Percentiles rank a stretch among this genome's conserved stretches.
Evolutionary conservation across 176 grass and related monocot species (phyloP).

Genomic region (Pharus latifolius): DNA sequence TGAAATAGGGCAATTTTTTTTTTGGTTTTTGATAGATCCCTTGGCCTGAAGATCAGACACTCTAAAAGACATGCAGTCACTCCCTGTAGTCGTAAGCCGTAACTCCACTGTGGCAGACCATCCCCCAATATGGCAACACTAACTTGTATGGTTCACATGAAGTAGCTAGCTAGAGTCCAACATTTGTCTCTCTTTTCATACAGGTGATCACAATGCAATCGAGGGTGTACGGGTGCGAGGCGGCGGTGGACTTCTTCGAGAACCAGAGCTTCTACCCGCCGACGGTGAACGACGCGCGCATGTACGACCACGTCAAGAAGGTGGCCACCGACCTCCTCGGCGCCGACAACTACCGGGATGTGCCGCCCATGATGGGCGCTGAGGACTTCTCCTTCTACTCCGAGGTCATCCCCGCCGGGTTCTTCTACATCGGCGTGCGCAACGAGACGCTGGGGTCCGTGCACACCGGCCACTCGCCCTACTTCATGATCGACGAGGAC

Average conservation of each 20-base stretch:
- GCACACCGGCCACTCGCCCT: conserved; percentile 50
- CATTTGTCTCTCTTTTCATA: neutral
- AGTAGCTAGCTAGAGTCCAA: no score
- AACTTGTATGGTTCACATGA: no score
- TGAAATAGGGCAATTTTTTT: no score
- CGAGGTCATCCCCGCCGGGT: conserved; percentile 58
- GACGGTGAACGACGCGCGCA: conserved; percentile 65
- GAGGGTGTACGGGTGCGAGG: conserved; percentile 57
- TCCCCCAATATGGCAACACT: no score
- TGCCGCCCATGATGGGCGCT: conserved; percentile 79
- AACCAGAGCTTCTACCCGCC: conserved; percentile 93
- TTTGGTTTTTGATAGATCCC: no score
- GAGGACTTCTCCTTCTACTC: conserved; percentile 99
- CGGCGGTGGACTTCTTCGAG: conserved; percentile 85
- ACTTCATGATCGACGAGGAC: conserved; percentile 97
- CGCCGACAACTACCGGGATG: conserved; percentile 34
- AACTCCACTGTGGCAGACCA: no score
- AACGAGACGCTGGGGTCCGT: conserved; percentile 78
- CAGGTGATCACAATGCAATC: conserved; percentile 70
- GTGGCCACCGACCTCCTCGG: conserved; percentile 47
- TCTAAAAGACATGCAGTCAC: no score
- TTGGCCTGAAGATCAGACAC: no score
- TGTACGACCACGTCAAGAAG: conserved; percentile 59
- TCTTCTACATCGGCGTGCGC: conserved; percentile 82
- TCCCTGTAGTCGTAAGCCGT: no score